phyloP scores from a whole-genome alignment of 257 asterid genomes.

The Henckelia pumila region DNA sequence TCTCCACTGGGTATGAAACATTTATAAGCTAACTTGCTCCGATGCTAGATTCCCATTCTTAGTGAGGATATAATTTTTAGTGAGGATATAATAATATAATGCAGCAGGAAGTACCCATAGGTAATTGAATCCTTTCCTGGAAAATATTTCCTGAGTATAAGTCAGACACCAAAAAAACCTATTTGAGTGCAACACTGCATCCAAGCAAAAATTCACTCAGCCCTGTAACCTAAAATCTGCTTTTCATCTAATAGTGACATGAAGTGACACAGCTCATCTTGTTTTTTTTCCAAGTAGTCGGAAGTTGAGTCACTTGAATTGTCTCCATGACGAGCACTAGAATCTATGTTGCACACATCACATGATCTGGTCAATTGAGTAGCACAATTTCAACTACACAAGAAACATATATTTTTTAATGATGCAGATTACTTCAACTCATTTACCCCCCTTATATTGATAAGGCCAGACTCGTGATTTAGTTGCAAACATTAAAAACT shows the following conservation, averaged over 20 bases:
- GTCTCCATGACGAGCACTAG: neutral
- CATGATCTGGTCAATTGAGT: neutral
- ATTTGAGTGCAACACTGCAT: neutral
- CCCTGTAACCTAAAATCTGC: neutral
- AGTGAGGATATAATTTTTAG: no score
- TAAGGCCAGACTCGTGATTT: constrained; percentile 14
- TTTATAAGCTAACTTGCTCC: neutral
- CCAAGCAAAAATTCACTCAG: neutral
- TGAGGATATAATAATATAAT: neutral
- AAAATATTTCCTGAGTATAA: neutral
- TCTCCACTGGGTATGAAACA: neutral
- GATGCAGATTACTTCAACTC: neutral
- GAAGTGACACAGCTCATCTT: neutral
- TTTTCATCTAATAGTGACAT: constrained; percentile 5
- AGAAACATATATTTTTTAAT: neutral
- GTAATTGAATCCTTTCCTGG: neutral
- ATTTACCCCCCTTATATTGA: constrained; percentile 1
- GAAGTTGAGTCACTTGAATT: neutral
- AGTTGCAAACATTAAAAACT: constrained; percentile 3
- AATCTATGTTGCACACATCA: neutral
- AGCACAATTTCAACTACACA: neutral
- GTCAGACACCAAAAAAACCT: neutral
- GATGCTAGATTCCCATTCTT: neutral
- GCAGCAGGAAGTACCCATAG: neutral
- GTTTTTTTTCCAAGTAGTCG: neutral